Evolutionary conservation across 2,329 filamentous ascomycete species (phyloP).

Genomic region (Pyricularia sp.): DNA sequence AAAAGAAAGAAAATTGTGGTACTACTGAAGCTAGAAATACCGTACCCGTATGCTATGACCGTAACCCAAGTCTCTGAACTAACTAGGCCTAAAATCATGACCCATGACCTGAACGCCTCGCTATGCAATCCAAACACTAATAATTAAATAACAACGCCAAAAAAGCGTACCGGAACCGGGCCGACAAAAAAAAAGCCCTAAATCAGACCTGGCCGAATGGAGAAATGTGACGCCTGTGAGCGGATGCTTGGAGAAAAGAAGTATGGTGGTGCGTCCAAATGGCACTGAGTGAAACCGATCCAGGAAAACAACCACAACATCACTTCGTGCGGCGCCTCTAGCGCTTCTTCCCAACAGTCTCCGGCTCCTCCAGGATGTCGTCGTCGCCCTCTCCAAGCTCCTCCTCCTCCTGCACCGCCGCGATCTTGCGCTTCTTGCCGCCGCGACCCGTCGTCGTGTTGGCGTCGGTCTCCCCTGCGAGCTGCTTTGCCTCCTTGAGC

Average conservation of each 20-base stretch:
- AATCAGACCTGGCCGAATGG: not conserved
- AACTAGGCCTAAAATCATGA: not conserved
- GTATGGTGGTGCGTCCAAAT: not conserved
- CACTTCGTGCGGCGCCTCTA: not conserved
- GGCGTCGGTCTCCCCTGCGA: constrained; percentile 8
- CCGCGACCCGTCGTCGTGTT: constrained; percentile 5
- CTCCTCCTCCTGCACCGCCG: constrained; percentile 8
- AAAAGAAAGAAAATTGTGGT: not conserved
- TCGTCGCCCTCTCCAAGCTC: constrained; percentile 10
- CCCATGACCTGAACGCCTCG: not conserved
- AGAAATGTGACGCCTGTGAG: not conserved
- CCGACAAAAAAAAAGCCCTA: not conserved
- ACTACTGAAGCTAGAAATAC: not conserved
- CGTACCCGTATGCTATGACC: not conserved
- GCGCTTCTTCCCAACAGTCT: constrained; percentile 3
- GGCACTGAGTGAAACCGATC: not conserved
- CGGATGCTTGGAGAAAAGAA: not conserved
- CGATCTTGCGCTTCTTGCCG: constrained; percentile 11
- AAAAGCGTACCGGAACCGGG: not conserved
- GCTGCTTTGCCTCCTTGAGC: constrained; percentile 13
- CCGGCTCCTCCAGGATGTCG: constrained; percentile 8
- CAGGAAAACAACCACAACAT: not conserved
- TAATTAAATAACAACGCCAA: not conserved
- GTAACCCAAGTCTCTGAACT: not conserved
- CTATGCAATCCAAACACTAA: not conserved